Conservation (phyloP, 2,329 filamentous ascomycete genomes). For the Fusarium denticulatum region DNA sequence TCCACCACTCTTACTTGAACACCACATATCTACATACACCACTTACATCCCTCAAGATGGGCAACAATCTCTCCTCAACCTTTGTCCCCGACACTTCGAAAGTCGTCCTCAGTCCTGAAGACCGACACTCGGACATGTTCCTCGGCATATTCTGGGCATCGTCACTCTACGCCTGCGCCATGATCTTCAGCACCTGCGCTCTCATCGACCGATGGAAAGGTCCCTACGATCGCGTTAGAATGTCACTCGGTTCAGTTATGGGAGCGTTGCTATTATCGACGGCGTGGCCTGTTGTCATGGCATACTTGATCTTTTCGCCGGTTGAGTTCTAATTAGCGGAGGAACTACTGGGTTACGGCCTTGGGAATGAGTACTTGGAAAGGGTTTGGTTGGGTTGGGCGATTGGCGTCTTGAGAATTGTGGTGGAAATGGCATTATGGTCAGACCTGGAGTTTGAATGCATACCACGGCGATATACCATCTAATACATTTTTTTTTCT, state of each 20-base stretch:
- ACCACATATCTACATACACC: background rate
- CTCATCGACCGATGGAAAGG: constrained; percentile 57
- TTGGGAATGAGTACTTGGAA: background rate
- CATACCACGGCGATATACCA: constrained; percentile 32
- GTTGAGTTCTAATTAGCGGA: background rate
- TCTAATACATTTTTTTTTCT: constrained; percentile 27
- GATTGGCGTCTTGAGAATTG: constrained; percentile 17
- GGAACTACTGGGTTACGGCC: background rate
- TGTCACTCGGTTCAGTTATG: constrained; percentile 43
- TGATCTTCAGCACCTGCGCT: constrained; percentile 55
- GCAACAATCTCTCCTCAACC: constrained; percentile 53
- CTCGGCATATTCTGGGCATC: constrained; percentile 49
- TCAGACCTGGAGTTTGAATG: constrained; percentile 35
- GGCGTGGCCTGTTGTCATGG: constrained; percentile 51
- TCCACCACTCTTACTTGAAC: background rate
- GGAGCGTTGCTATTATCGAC: constrained; percentile 48
- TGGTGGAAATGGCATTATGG: constrained; percentile 17
- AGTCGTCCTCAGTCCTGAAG: constrained; percentile 46
- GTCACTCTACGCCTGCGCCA: constrained; percentile 51
- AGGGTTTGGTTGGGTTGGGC: background rate
- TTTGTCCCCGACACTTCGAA: constrained; percentile 52
- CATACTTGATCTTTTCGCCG: constrained; percentile 45
- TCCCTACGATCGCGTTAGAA: constrained; percentile 47
- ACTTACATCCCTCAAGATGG: constrained; percentile 46
- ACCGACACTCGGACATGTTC: constrained; percentile 46